A percentile compares a stretch with the other conserved stretches of the same genome.
Evolutionary conservation across 768 basidiomycete genomes (phyloP).

Genomic region (Rhodocollybia butyracea): DNA sequence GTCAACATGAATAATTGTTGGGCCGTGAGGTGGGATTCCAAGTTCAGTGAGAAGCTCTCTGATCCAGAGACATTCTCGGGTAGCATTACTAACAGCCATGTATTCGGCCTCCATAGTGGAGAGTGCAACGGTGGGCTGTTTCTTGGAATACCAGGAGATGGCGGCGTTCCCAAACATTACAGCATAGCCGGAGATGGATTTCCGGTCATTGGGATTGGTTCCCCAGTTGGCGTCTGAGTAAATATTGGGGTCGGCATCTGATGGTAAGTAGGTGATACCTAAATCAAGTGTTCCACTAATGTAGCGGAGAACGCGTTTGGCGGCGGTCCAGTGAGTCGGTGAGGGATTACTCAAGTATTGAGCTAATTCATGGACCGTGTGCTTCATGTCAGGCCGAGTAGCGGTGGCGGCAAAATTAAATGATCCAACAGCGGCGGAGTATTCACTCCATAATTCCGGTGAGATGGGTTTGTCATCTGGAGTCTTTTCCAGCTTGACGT

Average conservation of each 20-base stretch:
- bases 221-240: constrained; percentile 27
- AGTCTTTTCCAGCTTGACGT: constrained; percentile 7
- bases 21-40: neutral
- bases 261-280: constrained; percentile 11
- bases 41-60: constrained; percentile 16
- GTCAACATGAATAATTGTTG: constrained; percentile 22
- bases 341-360: constrained; percentile 26
- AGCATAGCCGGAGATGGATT: constrained; percentile 28
- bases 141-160: constrained; percentile 36
- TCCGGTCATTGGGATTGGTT: constrained; percentile 15
- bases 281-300: constrained; percentile 18
- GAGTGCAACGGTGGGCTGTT: constrained; percentile 33
- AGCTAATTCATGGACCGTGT: constrained; percentile 22
- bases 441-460: constrained; percentile 12
- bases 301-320: constrained; percentile 33
- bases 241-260: neutral
- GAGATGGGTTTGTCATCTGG: neutral
- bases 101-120: constrained; percentile 45
- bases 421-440: constrained; percentile 22
- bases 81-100: constrained; percentile 23
- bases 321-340: constrained; percentile 27
- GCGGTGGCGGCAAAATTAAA: constrained; percentile 27
- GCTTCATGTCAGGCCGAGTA: constrained; percentile 31
- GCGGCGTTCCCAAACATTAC: constrained; percentile 29
- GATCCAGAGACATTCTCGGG: constrained; percentile 35